Evolutionary conservation across 2,329 filamentous ascomycete genomes (phyloP).

Genomic region (Didymella lethalis): DNA sequence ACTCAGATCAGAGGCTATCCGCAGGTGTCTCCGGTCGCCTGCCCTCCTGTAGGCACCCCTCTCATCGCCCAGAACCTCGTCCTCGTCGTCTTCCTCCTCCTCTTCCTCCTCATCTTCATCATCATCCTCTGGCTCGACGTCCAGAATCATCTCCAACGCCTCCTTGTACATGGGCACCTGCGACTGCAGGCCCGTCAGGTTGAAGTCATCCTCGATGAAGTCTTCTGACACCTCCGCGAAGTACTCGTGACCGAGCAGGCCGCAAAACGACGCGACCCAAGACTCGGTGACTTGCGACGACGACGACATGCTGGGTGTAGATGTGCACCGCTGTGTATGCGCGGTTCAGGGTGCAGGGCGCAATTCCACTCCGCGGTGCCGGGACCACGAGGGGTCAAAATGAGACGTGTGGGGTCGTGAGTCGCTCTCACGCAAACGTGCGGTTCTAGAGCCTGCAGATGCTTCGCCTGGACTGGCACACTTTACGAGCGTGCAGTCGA

Average conservation of each 20-base stretch:
- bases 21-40: constrained; percentile 72
- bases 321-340: constrained; percentile 27
- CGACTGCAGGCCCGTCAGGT: constrained; percentile 90
- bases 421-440: constrained; percentile 15
- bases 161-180: constrained; percentile 99
- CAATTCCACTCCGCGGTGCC: constrained; percentile 29
- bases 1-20: constrained; percentile 90
- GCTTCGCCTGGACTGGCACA: constrained; percentile 1
- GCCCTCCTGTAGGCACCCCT: constrained; percentile 63
- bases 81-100: constrained; percentile 68
- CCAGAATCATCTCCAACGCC: constrained; percentile 97
- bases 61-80: constrained; percentile 56
- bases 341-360: constrained; percentile 30
- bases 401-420: constrained; percentile 38
- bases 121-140: constrained; percentile 95
- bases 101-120: constrained; percentile 83
- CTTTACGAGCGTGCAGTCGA: not conserved
- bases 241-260: constrained; percentile 94
- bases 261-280: constrained; percentile 98
- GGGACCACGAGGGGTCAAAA: constrained; percentile 40
- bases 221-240: constrained; percentile 99
- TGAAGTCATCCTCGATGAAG: constrained; percentile 99
- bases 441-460: constrained; percentile 3
- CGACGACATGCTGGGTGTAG: constrained; percentile 58
- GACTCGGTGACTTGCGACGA: constrained; percentile 75